These are phyloP conservation scores for Phytopythium montanum DNA, from an alignment of 352 stramenopile genomes.

Conservation along the genomic window DNA sequence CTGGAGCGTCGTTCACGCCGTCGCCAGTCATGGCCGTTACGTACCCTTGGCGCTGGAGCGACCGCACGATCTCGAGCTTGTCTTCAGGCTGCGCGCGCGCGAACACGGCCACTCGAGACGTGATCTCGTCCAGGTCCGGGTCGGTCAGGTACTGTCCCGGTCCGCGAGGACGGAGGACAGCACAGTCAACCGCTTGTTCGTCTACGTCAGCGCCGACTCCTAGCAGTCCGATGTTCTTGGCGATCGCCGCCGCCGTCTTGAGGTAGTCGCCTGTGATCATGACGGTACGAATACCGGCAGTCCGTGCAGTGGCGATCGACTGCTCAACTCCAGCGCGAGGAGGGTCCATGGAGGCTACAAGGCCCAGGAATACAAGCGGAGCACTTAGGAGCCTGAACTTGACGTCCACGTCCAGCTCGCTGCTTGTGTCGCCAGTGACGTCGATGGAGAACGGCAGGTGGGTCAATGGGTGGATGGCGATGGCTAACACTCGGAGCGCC, in stretches of 20 bases:
- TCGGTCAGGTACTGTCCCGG: slow-evolving; percentile 25
- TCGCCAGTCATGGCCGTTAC: slow-evolving; percentile 93
- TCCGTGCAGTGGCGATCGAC: slow-evolving; percentile 43
- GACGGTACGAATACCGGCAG: slow-evolving; percentile 63
- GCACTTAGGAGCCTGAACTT: slow-evolving; percentile 68
- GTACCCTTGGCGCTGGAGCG: slow-evolving; percentile 65
- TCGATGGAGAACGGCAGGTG: slow-evolving; percentile 39
- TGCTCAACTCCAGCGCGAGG: slow-evolving; percentile 58
- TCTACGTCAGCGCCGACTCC: slow-evolving; percentile 38
- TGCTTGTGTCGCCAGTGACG: slow-evolving; percentile 17
- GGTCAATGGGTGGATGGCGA: slow-evolving; percentile 76
- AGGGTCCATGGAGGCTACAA: slow-evolving; percentile 91
- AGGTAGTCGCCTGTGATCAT: slow-evolving; percentile 97
- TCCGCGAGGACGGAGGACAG: slow-evolving; percentile 17
- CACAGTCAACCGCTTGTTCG: slow-evolving; percentile 48
- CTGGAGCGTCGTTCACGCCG: slow-evolving; percentile 94
- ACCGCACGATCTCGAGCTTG: slow-evolving; percentile 89
- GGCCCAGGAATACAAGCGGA: slow-evolving; percentile 87
- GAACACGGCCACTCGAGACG: slow-evolving; percentile 58
- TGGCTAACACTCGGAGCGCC: slow-evolving; percentile 85
- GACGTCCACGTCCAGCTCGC: slow-evolving; percentile 41
- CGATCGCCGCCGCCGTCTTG: slow-evolving; percentile 94
- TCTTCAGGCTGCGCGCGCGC: slow-evolving; percentile 87
- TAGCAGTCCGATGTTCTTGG: slow-evolving; percentile 91
- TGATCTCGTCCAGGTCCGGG: slow-evolving; percentile 72